These are phyloP conservation scores for Camelina hispida DNA, from an alignment of 345 rosid genomes.

Conservation along the genomic window DNA sequence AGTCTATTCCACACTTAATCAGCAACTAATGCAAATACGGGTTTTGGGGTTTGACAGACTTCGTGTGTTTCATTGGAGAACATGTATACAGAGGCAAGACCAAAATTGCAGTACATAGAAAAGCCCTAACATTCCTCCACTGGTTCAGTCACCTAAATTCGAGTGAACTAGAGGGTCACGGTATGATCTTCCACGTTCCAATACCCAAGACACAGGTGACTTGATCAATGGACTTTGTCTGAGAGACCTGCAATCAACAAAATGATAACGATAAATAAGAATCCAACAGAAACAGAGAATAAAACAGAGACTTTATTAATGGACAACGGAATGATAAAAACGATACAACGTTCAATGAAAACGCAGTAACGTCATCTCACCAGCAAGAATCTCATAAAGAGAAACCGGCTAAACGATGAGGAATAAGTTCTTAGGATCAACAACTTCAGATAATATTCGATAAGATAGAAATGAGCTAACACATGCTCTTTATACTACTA, in stretches of 20 bases:
- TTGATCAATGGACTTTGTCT: constrained; percentile 5
- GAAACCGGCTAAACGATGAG: too few species aligned
- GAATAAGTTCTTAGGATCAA: too few species aligned
- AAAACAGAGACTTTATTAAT: too few species aligned
- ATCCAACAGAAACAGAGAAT: too few species aligned
- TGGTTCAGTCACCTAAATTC: constrained; percentile 10
- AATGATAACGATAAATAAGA: too few species aligned
- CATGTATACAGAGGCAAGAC: constrained; percentile 14
- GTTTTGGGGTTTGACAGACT: neutral
- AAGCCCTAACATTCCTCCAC: neutral
- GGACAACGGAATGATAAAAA: too few species aligned
- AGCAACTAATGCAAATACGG: neutral
- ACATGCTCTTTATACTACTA: too few species aligned
- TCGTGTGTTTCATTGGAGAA: constrained; percentile 15
- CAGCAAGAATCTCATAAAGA: too few species aligned
- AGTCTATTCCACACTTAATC: neutral
- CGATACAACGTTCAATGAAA: too few species aligned
- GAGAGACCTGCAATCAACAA: constrained; percentile 12
- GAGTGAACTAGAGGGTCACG: neutral
- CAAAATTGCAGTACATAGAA: neutral
- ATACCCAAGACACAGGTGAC: constrained; percentile 7
- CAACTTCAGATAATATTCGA: too few species aligned
- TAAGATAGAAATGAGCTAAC: too few species aligned
- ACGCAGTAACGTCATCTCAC: too few species aligned
- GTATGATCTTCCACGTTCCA: constrained; percentile 26